Percentiles rank a stretch among this genome's conserved stretches.
Conservation (phyloP, 306 rosid species). For the Prosopis cineraria region DNA sequence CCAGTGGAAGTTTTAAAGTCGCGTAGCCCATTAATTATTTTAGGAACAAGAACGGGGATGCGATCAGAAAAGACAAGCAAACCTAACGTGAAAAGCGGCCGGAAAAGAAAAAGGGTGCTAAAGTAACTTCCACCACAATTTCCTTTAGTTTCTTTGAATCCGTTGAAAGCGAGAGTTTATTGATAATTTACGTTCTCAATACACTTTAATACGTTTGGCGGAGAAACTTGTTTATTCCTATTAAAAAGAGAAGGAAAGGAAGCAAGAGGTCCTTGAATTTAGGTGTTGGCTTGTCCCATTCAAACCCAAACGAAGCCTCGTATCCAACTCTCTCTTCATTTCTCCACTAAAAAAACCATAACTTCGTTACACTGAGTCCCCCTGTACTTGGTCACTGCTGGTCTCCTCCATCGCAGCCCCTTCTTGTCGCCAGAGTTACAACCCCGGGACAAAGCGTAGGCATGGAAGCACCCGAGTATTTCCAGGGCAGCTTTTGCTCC, state of each 20-base stretch:
- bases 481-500: constrained; percentile 45
- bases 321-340: constrained; percentile 39
- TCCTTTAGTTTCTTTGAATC: constrained; percentile 33
- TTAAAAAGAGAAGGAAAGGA: background rate
- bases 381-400: constrained; percentile 40
- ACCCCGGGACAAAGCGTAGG: background rate
- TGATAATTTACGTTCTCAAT: constrained; percentile 5
- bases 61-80: background rate
- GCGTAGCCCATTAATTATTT: background rate
- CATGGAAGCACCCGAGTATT: constrained; percentile 74
- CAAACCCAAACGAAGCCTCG: constrained; percentile 63
- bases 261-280: constrained; percentile 36
- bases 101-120: constrained; percentile 37
- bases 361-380: constrained; percentile 46
- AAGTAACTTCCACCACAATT: constrained; percentile 42
- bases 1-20: background rate
- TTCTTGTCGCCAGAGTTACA: background rate
- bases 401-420: constrained; percentile 34
- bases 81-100: background rate
- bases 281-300: constrained; percentile 68
- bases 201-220: background rate
- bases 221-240: constrained; percentile 10
- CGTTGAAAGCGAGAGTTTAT: constrained; percentile 46
- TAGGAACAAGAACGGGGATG: background rate
- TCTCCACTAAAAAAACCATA: constrained; percentile 53